A percentile compares a stretch with the other conserved stretches of the same genome.
Conservation (phyloP, 352 stramenopile species). For the Phytopythium mirpurense region DNA sequence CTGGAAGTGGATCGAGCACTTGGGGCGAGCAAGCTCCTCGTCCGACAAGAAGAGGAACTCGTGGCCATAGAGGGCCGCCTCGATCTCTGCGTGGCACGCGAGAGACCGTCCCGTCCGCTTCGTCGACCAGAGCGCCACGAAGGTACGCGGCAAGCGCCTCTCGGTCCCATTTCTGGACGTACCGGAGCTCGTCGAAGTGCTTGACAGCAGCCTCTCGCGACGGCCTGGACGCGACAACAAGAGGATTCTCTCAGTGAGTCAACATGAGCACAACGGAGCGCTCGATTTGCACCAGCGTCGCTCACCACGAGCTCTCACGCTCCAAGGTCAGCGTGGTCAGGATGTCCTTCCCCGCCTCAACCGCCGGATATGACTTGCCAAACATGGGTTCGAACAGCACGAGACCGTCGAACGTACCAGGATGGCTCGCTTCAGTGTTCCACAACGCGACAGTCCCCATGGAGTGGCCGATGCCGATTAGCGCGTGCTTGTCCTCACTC, state of each 20-base stretch:
- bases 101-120: too few relatives aligned
- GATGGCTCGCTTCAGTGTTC: constrained; percentile 27
- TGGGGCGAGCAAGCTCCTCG: too few relatives aligned
- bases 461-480: constrained; percentile 32
- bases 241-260: background rate
- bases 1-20: too few relatives aligned
- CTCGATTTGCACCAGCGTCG: too few relatives aligned
- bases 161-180: constrained; percentile 30
- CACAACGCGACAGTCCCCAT: constrained; percentile 30
- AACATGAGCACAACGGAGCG: too few relatives aligned
- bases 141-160: constrained; percentile 28
- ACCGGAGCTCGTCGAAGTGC: constrained; percentile 29
- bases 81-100: too few relatives aligned
- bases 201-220: constrained; percentile 17
- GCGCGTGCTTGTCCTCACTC: background rate
- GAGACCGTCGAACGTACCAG: constrained; percentile 34
- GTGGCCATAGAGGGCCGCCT: too few relatives aligned
- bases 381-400: constrained; percentile 43
- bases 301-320: constrained; percentile 23
- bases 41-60: too few relatives aligned
- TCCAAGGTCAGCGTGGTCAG: constrained; percentile 26
- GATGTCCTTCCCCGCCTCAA: too few relatives aligned
- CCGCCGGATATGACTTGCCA: too few relatives aligned
- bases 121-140: constrained; percentile 18
- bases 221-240: constrained; percentile 9